Evolutionary conservation across 768 basidiomycete species (phyloP).

Genomic region (Phylloporus sp.): DNA sequence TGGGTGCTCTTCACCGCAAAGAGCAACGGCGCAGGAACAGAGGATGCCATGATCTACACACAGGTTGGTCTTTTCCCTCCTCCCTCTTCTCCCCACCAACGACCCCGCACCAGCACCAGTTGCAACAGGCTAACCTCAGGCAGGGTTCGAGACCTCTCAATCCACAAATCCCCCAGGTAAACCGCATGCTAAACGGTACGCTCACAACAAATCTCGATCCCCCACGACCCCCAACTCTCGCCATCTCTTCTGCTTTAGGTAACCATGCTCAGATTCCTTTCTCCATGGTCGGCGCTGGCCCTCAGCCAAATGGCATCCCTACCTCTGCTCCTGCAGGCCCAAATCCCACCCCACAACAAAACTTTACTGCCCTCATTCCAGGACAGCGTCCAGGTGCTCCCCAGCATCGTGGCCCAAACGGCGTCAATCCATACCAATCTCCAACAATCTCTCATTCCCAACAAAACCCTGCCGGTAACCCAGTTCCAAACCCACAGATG

Average conservation of each 20-base stretch:
- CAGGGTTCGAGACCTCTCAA: slow-evolving; percentile 26
- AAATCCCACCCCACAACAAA: slow-evolving; percentile 30
- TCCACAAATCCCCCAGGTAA: slow-evolving; percentile 26
- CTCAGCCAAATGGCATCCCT: slow-evolving; percentile 43
- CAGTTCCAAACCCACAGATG: slow-evolving; percentile 36
- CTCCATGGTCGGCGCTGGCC: slow-evolving; percentile 30
- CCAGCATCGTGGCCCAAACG: slow-evolving; percentile 45
- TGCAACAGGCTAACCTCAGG: slow-evolving; percentile 31
- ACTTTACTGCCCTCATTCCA: slow-evolving; percentile 31
- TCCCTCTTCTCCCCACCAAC: slow-evolving; percentile 11
- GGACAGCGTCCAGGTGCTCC: slow-evolving; percentile 30
- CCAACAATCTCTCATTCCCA: slow-evolving; percentile 62
- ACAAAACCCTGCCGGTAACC: slow-evolving; percentile 38
- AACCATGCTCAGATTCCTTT: slow-evolving; percentile 25
- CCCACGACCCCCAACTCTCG: slow-evolving; percentile 20
- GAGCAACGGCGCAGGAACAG: slow-evolving; percentile 58
- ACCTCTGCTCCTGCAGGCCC: slow-evolving; percentile 29
- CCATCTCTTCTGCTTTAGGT: slow-evolving; percentile 4
- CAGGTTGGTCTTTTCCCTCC: slow-evolving; percentile 45
- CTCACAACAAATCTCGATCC: slow-evolving; percentile 14
- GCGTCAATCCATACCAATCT: slow-evolving; percentile 50
- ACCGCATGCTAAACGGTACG: slow-evolving; percentile 33
- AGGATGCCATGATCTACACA: slow-evolving; percentile 67
- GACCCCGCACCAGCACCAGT: slow-evolving; percentile 31
- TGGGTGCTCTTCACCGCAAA: slow-evolving; percentile 84